Conservation (phyloP, 2,329 filamentous ascomycete genomes). For the Plenodomus biglobosus region DNA sequence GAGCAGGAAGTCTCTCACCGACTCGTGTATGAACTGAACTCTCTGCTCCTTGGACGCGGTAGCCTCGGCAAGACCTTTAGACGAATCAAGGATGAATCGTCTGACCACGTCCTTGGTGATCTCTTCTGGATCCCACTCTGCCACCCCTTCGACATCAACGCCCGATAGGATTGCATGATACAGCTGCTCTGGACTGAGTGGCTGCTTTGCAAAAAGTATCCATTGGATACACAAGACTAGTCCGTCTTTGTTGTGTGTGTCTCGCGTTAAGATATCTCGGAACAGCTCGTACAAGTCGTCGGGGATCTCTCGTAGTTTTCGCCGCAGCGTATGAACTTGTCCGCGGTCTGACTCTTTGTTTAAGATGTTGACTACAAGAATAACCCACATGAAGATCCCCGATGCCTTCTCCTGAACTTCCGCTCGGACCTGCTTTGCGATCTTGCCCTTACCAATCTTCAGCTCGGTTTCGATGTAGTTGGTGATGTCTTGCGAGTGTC, state of each 20-base stretch:
- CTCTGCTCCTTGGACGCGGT: conserved; percentile 17
- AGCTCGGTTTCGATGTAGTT: conserved; percentile 24
- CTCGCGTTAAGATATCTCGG: conserved; percentile 46
- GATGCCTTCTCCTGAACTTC: conserved; percentile 44
- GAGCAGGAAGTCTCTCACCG: conserved; percentile 45
- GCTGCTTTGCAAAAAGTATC: conserved; percentile 20
- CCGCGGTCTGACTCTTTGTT: conserved; percentile 46
- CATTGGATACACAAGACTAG: conserved; percentile 20
- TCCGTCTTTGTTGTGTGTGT: conserved; percentile 30
- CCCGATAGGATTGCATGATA: conserved; percentile 18
- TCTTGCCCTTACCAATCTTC: conserved; percentile 21
- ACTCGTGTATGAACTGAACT: conserved; percentile 38
- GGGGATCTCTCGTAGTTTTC: conserved; percentile 46
- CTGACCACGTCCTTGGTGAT: conserved; percentile 10
- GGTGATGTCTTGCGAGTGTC: conserved; percentile 43
- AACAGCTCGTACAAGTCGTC: conserved; percentile 53
- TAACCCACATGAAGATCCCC: conserved; percentile 50
- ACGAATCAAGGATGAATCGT: conserved; percentile 25
- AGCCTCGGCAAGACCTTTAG: conserved; percentile 26
- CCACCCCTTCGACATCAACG: conserved; percentile 4
- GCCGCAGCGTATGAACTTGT: conserved; percentile 29
- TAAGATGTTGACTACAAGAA: conserved; percentile 43
- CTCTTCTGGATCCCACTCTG: conserved; percentile 17
- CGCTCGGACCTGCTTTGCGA: conserved; percentile 22
- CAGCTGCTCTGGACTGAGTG: conserved; percentile 17